Evolutionary conservation across 768 basidiomycete genomes (phyloP), one percentile per base, ranked within the genome.

Genomic region (Hydnum rufescens): DNA sequence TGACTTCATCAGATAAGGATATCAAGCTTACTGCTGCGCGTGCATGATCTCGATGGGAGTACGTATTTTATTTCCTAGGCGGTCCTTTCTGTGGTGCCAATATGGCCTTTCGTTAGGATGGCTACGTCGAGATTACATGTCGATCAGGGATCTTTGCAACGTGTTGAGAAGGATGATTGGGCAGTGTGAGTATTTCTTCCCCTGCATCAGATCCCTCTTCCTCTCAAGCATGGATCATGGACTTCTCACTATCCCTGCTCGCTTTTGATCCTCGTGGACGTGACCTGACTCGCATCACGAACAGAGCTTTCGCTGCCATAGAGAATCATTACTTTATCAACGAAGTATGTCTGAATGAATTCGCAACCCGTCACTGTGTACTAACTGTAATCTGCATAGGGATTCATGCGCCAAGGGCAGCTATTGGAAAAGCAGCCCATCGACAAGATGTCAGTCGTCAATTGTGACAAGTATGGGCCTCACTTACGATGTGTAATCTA

Each of bases 31-130:
- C 54, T 4, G 88, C 87, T 6, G 87, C 87, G 3, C 82, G 74
- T 59, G 84, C 85, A 2, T 92, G 88, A 87, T 69, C 80, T 19
- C 83, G 80, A 62, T 93, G 85, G 84, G 89, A 92, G 85, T 85
- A 59, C 61, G 85, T 72, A 48, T 34, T n/a, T n/a, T n/a, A n/a
- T n/a, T n/a, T n/a, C n/a, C n/a, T n/a, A n/a, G n/a, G n/a, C n/a
- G n/a, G 25, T 29, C 42, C 23, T 31, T 4, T 26, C 3, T 6
- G 22, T 42, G n/a, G 4, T 8, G 31, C 19, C 26, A 19, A 23
- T 22, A 29, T 30, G 18, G 51, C 51, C 0, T 30, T 25, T 2
- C 59, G 58, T 54, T 54, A 90, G 85, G 65, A 89, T 92, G 86
- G 68, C 71, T 32, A 93, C 89, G 3, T 82, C 78, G 2, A 79